Evolutionary conservation across 768 basidiomycete genomes (phyloP), one percentile per base, ranked within the genome.

Genomic region (Termitomyces sp.): DNA sequence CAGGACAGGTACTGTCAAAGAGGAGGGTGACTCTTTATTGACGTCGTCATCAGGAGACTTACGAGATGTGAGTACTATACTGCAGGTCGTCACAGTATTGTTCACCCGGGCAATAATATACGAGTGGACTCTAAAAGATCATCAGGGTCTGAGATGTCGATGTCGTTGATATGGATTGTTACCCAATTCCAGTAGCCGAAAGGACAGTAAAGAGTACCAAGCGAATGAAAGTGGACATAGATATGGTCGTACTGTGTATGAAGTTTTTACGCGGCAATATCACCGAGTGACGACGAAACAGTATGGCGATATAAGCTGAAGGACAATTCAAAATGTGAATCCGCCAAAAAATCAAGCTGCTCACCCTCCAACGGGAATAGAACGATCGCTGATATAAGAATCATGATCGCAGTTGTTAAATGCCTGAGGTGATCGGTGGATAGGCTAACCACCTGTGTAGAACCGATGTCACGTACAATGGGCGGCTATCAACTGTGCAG

Each of bases 71-170:
- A 60, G 59, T 24, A 60, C 36, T 13, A 60, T 5, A 11, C 52
- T 60, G 24, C 59, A 60, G 2, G 59, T 45, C 20, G 59, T 60
- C 8, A 60, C 52, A 4, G 59, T 60, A 35, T 60, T 60, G 52
- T 48, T 48, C 5, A 54, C 35, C 9, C 59, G 51, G 22, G 52
- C 7, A 39, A 60, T 60, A 2, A 54, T 60, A n/a, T 46, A 60
- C 1, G 44, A 54, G 36, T 60, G 59, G 1, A 60, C 52, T 16
- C 59, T 60, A 15, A 32, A 6, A 44, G 4, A 56, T 20, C 13
- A 32, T 54, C 9, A 18, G 4, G 12, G 7, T 33, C 7, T 9
- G 20, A 35, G n/a, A 33, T 20, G 11, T 32, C 18, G 4, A 12
- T 22, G 18, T 20, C 5, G 12, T 36, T 24, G 8, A 18, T 49